Percentiles rank a stretch among this genome's conserved stretches.
These are phyloP conservation scores for Chalciporus sp. DNA, from an alignment of 1,284 basidiomycete genomes.

Conservation along the genomic window DNA sequence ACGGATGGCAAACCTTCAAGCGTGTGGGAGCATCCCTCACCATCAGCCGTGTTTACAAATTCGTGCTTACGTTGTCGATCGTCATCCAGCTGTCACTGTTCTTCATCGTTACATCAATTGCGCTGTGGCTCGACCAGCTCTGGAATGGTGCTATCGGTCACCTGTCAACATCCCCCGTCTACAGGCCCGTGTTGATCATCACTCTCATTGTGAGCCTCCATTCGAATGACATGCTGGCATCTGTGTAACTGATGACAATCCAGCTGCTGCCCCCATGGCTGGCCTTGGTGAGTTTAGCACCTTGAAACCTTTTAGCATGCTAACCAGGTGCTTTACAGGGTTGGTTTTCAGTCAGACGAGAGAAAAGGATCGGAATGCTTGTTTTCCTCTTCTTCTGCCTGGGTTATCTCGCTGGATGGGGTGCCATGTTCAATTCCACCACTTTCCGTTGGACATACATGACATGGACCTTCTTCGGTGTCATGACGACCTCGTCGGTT, in stretches of 20 bases:
- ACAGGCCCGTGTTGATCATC: slow-evolving; percentile 57
- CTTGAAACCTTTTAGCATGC: neutral
- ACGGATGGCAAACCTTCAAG: slow-evolving; percentile 85
- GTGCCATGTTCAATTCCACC: slow-evolving; percentile 67
- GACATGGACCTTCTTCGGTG: slow-evolving; percentile 73
- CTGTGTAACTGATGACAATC: slow-evolving; percentile 13
- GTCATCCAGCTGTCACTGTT: slow-evolving; percentile 74
- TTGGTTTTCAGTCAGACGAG: slow-evolving; percentile 73
- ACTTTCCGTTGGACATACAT: slow-evolving; percentile 77
- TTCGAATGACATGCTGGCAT: neutral
- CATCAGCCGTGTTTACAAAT: slow-evolving; percentile 74
- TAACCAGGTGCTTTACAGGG: slow-evolving; percentile 46
- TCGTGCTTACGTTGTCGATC: slow-evolving; percentile 71
- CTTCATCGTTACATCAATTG: slow-evolving; percentile 71
- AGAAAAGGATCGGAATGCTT: slow-evolving; percentile 59
- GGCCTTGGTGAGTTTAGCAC: slow-evolving; percentile 44
- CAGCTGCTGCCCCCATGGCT: slow-evolving; percentile 74
- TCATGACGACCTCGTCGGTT: slow-evolving; percentile 62
- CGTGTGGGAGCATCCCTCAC: slow-evolving; percentile 75
- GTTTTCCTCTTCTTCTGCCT: slow-evolving; percentile 63
- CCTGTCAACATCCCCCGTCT: slow-evolving; percentile 48
- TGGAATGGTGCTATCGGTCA: slow-evolving; percentile 64
- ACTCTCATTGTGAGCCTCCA: slow-evolving; percentile 56
- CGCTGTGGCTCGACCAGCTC: slow-evolving; percentile 77
- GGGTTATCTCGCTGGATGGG: slow-evolving; percentile 66